Evolutionary conservation across 1,284 basidiomycete species (phyloP).

Genomic region (Trichosporon faecale): DNA sequence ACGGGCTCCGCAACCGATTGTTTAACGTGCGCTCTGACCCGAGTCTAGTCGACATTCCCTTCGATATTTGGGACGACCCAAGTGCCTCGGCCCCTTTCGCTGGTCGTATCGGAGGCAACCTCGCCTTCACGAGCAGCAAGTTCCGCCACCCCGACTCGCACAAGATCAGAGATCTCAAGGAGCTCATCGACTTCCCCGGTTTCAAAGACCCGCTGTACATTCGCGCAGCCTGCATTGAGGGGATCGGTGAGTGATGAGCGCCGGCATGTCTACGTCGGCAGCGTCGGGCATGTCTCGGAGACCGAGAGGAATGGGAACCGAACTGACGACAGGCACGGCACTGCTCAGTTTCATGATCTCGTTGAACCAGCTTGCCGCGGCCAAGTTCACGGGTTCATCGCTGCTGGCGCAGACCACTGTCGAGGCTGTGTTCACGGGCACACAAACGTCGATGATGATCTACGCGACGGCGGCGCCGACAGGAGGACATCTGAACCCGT

Average conservation of each 20-base stretch:
- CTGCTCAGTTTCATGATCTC: constrained; percentile 2
- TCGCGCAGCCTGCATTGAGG: constrained; percentile 9
- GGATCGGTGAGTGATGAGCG: constrained; percentile 4
- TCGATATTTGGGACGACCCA: neutral
- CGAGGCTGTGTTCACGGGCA: neutral
- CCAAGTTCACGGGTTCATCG: neutral
- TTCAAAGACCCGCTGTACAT: constrained; percentile 9
- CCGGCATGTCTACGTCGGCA: too few relatives aligned
- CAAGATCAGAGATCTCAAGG: neutral
- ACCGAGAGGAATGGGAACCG: neutral
- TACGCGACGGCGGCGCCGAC: neutral
- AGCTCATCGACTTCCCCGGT: constrained; percentile 1
- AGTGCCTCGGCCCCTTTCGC: constrained; percentile 6
- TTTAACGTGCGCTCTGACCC: neutral
- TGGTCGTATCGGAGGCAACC: constrained; percentile 13
- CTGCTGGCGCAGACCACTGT: neutral
- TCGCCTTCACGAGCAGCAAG: neutral
- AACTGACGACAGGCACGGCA: neutral
- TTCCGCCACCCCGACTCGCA: constrained; percentile 9
- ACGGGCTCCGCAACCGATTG: neutral
- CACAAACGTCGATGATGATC: constrained; percentile 1
- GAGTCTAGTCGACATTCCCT: neutral
- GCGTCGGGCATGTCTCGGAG: neutral
- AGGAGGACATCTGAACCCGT: constrained; percentile 16
- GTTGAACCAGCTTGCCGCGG: neutral